Base-by-base conservation (phyloP, 441 rosid species). In the Jatropha podagrica region DNA sequence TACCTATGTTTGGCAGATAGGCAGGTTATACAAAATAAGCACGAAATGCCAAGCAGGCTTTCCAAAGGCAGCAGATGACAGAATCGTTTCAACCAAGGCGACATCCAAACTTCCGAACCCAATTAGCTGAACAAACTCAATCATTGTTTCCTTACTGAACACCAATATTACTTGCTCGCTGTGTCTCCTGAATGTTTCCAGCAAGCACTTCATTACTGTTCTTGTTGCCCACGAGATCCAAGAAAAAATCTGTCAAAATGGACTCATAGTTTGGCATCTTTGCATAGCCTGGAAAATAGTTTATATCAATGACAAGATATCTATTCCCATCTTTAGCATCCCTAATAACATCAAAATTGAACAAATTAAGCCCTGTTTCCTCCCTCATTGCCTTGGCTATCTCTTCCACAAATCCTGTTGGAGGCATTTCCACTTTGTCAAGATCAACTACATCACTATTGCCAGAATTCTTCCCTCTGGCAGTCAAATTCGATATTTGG, bases 221-320 rank as follows among this genome's bases (percentile, higher is more conserved):
- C 76, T 76, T 81, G 67, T 80, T 81, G 17, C 72, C 69, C 58
- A 85, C 79, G 58, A 89, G 68, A 68, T 85, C 85, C 77, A 81
- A 79, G 74, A 90, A 85, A 81, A 93, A 93, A 51, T 86, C 78
- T 0, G 95, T 91, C 85, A 93, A 81, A 8, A 91, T 74, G 32
- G 86, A 74, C 89, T 90, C 95, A 67, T 84, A 91, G 78, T 74
- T 78, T 0, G 96, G 96, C 90, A 90, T 85, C 85, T 91, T 93
- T 0, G 90, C 94, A 59, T 87, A 91, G 49, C 95, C 95, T 17
- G 95, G 95, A 79, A 93, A 91, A 86, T 93, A 93, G 81, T 93
- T 93, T 66, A 93, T 84, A 80, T 91, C 98, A 60, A 93, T 87
- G 0, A 93, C 80, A 54, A 89, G 78, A 81, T 87, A 90, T 74